Evolutionary conservation across 768 basidiomycete species (phyloP), one percentile per base, ranked within the genome.

Genomic region (Butyriboletus loyo): DNA sequence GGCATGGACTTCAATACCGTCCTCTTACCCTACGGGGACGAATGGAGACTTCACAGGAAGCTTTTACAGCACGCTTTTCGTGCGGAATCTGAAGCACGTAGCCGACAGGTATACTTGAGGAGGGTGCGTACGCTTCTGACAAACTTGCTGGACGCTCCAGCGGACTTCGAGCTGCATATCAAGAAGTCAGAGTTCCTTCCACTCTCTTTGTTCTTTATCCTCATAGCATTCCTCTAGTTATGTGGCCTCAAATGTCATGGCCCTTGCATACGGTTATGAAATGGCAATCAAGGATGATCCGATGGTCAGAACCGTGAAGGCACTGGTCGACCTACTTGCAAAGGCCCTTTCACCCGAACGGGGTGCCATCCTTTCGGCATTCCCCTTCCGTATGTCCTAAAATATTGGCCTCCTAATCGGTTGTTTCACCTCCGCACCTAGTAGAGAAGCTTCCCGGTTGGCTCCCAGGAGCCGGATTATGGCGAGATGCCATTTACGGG

Each of bases 31-130:
- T 72, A 70, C 28, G 61, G 66, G 28, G 59, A 64, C 22, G 54
- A 59, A 28, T 71, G 69, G 71, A 64, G 50, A 25, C 57, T 62
- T 8, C 71, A 71, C 42, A 64, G 69, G 39, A 65, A 61, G 42
- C 48, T 67, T 19, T 62, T 69, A 30, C 67, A 66, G 19, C 63
- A 67, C 7, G 60, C 62, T 24, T 54, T 72, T 28, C 62, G 58
- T 11, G 36, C 43, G 4, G 67, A 69, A 19, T 55, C 60, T 17
- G 62, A 57, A 46, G 30, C 42, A 10, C 57, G 52, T 28, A 52
- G 47, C 39, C 53, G 63, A n/a, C 53, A 58, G 25, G 56, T 60
- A 13, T 65, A 68, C 43, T n/a, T 56, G 43, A 57, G 15, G 39
- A 59, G 60, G 39, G 57, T 47, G 3, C 57, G 36, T 21, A 49